These are phyloP conservation scores for Naganishia sp. DNA, from an alignment of 1,284 basidiomycete genomes.

Conservation along the genomic window DNA sequence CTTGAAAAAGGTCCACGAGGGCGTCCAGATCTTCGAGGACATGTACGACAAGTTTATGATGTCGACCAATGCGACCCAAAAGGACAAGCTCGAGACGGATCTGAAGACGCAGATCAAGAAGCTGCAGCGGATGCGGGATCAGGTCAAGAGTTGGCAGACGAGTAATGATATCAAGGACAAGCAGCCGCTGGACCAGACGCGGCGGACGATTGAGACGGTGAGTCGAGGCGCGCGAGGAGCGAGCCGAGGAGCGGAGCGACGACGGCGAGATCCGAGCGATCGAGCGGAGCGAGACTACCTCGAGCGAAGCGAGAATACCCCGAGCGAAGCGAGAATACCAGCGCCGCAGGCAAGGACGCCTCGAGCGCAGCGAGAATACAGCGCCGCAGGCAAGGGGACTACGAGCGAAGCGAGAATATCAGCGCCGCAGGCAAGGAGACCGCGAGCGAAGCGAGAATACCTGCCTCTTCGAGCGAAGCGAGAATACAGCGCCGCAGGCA, in stretches of 20 bases:
- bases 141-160: constrained; percentile 99
- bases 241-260: constrained; percentile 10
- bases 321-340: background rate
- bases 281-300: background rate
- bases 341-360: background rate
- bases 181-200: constrained; percentile 84
- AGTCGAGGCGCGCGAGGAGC: constrained; percentile 50
- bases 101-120: constrained; percentile 99
- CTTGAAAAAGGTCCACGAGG: constrained; percentile 88
- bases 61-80: constrained; percentile 85
- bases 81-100: constrained; percentile 93
- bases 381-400: no score
- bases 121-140: constrained; percentile 93
- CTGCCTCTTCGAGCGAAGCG: background rate
- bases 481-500: background rate
- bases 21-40: constrained; percentile 89
- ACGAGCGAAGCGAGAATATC: no score
- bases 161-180: constrained; percentile 99
- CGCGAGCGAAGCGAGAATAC: background rate
- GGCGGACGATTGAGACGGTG: constrained; percentile 95
- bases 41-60: constrained; percentile 97
- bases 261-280: background rate
- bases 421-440: no score
- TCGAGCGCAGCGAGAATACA: no score
- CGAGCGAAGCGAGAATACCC: no score